Evolutionary conservation across 495 filamentous ascomycete genomes (phyloP).

Genomic region (Tuber calosporum): DNA sequence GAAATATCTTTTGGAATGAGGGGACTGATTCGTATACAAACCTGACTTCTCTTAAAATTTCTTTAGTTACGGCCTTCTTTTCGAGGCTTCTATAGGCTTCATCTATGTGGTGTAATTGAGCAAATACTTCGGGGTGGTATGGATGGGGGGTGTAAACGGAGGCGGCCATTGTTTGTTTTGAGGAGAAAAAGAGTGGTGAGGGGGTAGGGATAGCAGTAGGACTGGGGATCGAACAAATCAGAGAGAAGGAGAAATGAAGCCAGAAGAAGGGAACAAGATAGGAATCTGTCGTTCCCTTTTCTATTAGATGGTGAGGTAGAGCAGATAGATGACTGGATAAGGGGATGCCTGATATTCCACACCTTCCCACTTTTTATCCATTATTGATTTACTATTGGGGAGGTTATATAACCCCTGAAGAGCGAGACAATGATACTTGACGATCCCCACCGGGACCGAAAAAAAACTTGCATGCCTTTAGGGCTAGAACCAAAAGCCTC

Average conservation of each 20-base stretch:
- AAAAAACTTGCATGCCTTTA: neutral
- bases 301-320: neutral
- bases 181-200: neutral
- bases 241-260: neutral
- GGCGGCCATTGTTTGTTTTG: constrained; percentile 20
- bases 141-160: constrained; percentile 9
- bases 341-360: neutral
- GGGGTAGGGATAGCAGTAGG: neutral
- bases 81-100: constrained; percentile 26
- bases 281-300: neutral
- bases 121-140: constrained; percentile 24
- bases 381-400: neutral
- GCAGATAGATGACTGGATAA: neutral
- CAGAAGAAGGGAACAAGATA: neutral
- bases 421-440: neutral
- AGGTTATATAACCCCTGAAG: neutral
- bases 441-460: neutral
- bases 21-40: constrained; percentile 4
- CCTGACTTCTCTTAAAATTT: constrained; percentile 21
- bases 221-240: neutral
- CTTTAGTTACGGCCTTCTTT: constrained; percentile 16
- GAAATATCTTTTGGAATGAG: neutral
- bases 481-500: neutral
- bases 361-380: neutral
- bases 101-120: constrained; percentile 16